phyloP scores from a whole-genome alignment of 768 basidiomycete species.

The Tulasnella sp. region DNA sequence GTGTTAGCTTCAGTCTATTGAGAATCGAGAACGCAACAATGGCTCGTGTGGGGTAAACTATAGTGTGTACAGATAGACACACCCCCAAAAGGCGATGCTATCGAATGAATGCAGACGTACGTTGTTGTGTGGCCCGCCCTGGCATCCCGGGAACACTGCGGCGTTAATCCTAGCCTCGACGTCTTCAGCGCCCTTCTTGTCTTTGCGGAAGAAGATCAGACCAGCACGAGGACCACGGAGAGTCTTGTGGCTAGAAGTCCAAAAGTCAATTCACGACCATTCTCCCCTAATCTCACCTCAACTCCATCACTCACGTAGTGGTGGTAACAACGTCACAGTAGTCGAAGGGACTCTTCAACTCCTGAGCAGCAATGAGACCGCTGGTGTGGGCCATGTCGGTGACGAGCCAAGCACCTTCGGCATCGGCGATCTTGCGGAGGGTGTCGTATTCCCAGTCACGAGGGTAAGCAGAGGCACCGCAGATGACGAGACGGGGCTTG shows the following conservation, averaged over 20 bases:
- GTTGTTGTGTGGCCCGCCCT: conserved; percentile 99
- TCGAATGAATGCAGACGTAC: conserved; percentile 36
- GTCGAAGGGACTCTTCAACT: conserved; percentile 86
- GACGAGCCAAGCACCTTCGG: conserved; percentile 88
- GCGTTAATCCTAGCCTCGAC: conserved; percentile 96
- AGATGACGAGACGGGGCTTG: conserved; percentile 92
- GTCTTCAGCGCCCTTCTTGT: conserved; percentile 62
- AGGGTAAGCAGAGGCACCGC: conserved; percentile 97
- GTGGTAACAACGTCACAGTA: conserved; percentile 97
- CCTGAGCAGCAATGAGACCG: conserved; percentile 87
- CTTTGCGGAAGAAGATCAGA: conserved; percentile 96
- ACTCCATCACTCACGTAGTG: conserved; percentile 59
- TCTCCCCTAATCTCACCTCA: not conserved
- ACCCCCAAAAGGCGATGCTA: not conserved
- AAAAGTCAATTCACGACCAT: not conserved
- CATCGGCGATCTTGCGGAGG: conserved; percentile 72
- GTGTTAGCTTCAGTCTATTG: not conserved
- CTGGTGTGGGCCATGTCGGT: conserved; percentile 97
- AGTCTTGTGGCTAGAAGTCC: conserved; percentile 77
- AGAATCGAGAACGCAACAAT: not conserved
- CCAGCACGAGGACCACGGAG: conserved; percentile 97
- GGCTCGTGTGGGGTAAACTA: not conserved
- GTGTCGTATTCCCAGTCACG: conserved; percentile 93
- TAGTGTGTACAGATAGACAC: not conserved
- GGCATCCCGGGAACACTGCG: conserved; percentile 99